Base-by-base conservation (phyloP, 106 monocot species). In the Xerophyta viscosa region DNA sequence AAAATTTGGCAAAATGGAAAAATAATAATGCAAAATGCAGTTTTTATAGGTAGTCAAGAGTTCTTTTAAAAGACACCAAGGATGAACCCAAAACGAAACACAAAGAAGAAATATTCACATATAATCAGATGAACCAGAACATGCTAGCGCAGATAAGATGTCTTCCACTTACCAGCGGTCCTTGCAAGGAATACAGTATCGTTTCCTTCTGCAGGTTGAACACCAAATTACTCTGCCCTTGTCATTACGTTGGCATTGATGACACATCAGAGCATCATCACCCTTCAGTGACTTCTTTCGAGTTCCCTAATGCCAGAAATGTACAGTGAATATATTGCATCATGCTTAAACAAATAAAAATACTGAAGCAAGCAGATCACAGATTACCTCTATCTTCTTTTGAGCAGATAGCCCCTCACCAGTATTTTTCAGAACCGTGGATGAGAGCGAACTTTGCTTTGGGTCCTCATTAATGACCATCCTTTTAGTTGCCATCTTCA, bases 221-320 rank as follows among this genome's bases (percentile, higher is more conserved):
- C 76, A 76, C 36, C 54, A 48, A 0, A 76, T 48, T n/a, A 76
- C 69, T 23, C 60, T 58, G 28, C 58, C 64, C 15, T 55, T 76
- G 22, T 74, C 73, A 42, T 70, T 76, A 19, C 57, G 44, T 20
- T 76, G 69, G 28, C 76, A 75, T 27, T 75, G 75, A 24, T 75
- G 75, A 31, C 75, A 75, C 66, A 66, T 66, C 8, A 43, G 27
- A 28, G 68, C 62, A 36, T 74, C 56, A 7, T 46, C 48, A 20
- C 68, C 68, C 25, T 12, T 67, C 29, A 68, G 14, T 28, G 14
- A 2, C 50, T 63, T 68, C 63, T 46, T 75, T 27, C 15, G 44
- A 12, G 51, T 17, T 19, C 37, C 63, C 63, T 63, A 28, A 27
- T 33, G 33, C 33, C 11, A 5, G 11, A 33, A 33, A 33, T 33